These are phyloP conservation scores for Bromus sterilis DNA, from an alignment of 176 grass and related monocot species.

Conservation along the genomic window DNA sequence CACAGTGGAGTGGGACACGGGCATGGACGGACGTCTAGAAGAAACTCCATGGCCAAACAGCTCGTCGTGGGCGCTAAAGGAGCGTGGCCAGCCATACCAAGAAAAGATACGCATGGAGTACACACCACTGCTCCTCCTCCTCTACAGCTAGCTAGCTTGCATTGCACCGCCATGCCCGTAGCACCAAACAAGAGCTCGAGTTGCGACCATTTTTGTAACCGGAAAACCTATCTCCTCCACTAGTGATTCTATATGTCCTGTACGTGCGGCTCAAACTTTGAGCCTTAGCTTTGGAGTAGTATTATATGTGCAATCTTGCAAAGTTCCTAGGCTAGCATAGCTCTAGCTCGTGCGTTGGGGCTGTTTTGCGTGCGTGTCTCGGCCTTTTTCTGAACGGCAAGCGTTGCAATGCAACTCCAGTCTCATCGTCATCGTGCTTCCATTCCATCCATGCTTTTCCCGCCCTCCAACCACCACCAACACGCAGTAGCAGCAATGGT, in stretches of 20 bases:
- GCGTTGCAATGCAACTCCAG: neutral
- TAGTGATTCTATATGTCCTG: neutral
- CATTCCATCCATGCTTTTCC: neutral
- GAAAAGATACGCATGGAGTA: neutral
- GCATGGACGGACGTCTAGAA: neutral
- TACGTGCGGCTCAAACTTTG: neutral
- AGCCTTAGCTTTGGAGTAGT: conserved; percentile 1
- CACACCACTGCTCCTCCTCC: neutral
- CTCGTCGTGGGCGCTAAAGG: conserved; percentile 25
- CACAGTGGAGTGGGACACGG: neutral
- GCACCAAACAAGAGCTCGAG: neutral
- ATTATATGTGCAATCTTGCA: neutral
- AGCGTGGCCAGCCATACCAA: neutral
- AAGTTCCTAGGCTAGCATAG: conserved; percentile 2
- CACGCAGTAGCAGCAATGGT: neutral
- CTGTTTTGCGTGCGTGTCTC: neutral
- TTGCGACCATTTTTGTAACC: neutral
- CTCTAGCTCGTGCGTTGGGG: neutral
- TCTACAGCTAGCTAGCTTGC: neutral
- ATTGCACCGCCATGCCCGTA: neutral
- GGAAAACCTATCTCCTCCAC: neutral
- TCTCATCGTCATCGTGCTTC: neutral
- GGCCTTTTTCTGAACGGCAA: neutral
- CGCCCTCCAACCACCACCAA: conserved; percentile 39
- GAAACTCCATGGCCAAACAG: neutral